A percentile compares a stretch with the other conserved stretches of the same genome.
Evolutionary conservation across 257 asterid genomes (phyloP).

Genomic region (Ballota nigra): DNA sequence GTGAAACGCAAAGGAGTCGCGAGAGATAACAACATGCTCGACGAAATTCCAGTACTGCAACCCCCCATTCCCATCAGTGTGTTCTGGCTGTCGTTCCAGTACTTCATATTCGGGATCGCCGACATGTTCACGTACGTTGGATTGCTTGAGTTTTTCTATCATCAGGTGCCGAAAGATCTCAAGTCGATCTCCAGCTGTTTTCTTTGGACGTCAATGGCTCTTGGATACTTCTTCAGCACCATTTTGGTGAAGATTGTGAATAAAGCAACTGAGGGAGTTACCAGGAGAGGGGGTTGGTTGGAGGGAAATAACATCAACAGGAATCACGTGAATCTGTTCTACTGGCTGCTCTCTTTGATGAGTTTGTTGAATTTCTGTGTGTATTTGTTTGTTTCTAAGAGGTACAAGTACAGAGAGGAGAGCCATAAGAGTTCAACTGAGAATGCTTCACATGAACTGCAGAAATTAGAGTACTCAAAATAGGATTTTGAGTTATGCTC

Average conservation of each 20-base stretch:
- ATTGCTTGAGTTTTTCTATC: slow-evolving; percentile 70
- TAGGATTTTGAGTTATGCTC: too few species aligned
- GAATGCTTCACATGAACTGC: slow-evolving; percentile 17
- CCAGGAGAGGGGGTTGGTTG: slow-evolving; percentile 66
- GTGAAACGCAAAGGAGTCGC: slow-evolving; percentile 63
- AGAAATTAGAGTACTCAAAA: slow-evolving; percentile 2
- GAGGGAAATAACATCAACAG: slow-evolving; percentile 68
- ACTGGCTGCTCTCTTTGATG: slow-evolving; percentile 50
- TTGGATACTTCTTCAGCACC: slow-evolving; percentile 67
- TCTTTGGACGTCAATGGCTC: slow-evolving; percentile 71
- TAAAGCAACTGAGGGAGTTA: slow-evolving; percentile 39
- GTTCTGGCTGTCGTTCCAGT: slow-evolving; percentile 78
- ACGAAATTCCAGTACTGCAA: slow-evolving; percentile 46
- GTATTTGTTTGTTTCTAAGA: slow-evolving; percentile 54
- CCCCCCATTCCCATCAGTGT: slow-evolving; percentile 75
- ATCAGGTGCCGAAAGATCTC: slow-evolving; percentile 57
- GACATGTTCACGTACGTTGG: slow-evolving; percentile 83
- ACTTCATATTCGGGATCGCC: slow-evolving; percentile 75
- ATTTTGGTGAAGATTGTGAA: slow-evolving; percentile 67
- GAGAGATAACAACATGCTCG: slow-evolving; percentile 40
- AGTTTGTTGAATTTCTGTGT: slow-evolving; percentile 50
- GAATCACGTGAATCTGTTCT: slow-evolving; percentile 61
- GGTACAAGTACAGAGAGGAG: slow-evolving; percentile 60
- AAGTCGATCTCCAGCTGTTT: slow-evolving; percentile 72
- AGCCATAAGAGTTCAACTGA: slow-evolving; percentile 8